Base-by-base conservation (phyloP, 1,139 yeast species). In the Taphrina sp. region DNA sequence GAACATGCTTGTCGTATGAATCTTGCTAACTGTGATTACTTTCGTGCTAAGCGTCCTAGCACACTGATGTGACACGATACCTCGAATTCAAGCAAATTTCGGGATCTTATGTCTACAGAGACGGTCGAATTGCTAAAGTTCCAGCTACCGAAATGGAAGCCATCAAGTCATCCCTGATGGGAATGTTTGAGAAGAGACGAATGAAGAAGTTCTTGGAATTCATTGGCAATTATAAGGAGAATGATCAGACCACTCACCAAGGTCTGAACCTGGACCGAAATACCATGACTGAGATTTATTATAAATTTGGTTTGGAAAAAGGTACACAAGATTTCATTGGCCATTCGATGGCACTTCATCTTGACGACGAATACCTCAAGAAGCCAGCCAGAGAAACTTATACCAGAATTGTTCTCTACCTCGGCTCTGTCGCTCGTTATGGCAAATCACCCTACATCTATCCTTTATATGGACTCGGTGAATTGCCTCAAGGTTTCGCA, bases 341-440 rank as follows among this genome's bases (percentile, higher is more conserved):
- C 41, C 98, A 92, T 70, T 94, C 98, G 16, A 94, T 92, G 98
- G 99, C 97, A 5, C 78, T 92, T 61, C 90, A 95, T 85, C 79
- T 95, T 28, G 90, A 89, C 64, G 98, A 92, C 67, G 92, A 87
- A 60, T 92, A 92, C 70, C 74, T 92, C 67, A 79, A 76, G 62
- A 83, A 87, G 70, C 96, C 95, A 5, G 96, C 96, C 3, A 80
- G 96, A 68, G 96, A 92, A 66, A 83, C 96, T 14, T 81, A 85
- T 65, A 94, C 90, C 67, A 79, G 98, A 69, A 81, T 92, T 61
- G 72, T 87, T 56, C 77, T 92, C 63, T 92, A 92, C 67, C 84
- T 88, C 47, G 88, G 86, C 65, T 86, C 95, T 8, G 95, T 94
- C 58, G 94, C 96, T 44, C 82, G 92, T 65, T 92, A 86, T 70